A percentile compares a stretch with the other conserved stretches of the same genome.
phyloP scores from a whole-genome alignment of 106 monocot genomes.

The Platanthera guangdongensis region DNA sequence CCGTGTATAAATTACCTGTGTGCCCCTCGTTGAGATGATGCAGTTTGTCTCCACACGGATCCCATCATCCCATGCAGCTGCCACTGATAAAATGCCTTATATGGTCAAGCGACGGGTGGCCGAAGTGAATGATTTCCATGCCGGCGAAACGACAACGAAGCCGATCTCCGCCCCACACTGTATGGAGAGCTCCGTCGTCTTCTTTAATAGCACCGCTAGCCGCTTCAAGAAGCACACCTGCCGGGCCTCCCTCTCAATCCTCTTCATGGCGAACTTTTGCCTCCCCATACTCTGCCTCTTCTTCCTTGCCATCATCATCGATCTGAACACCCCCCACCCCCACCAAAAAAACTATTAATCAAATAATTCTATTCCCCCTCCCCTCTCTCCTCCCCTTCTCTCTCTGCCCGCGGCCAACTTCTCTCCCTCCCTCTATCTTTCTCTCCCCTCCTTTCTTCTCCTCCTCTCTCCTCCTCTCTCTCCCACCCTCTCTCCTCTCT shows the following conservation, averaged over 20 bases:
- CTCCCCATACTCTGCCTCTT: slow-evolving; percentile 12
- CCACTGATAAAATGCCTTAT: neutral
- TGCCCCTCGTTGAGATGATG: neutral
- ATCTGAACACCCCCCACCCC: no score
- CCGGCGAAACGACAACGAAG: slow-evolving; percentile 9
- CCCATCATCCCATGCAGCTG: neutral
- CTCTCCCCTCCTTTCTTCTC: no score
- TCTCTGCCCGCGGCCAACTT: no score
- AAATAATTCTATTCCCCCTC: neutral
- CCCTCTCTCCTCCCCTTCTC: no score
- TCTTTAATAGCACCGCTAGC: slow-evolving; percentile 8
- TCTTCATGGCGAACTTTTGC: slow-evolving; percentile 14
- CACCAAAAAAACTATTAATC: neutral
- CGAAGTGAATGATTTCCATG: slow-evolving; percentile 9
- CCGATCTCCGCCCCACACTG: slow-evolving; percentile 11
- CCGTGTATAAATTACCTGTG: neutral
- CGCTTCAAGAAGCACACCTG: slow-evolving; percentile 16
- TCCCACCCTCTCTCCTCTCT: no score
- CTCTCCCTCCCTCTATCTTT: no score
- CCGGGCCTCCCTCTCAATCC: slow-evolving; percentile 13
- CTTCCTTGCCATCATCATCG: neutral
- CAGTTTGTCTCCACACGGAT: neutral
- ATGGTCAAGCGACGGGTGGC: slow-evolving; percentile 3
- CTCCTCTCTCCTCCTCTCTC: no score
- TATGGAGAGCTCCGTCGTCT: slow-evolving; percentile 4